phyloP scores from a whole-genome alignment of 257 asterid genomes.

The Fraxinus anomala region DNA sequence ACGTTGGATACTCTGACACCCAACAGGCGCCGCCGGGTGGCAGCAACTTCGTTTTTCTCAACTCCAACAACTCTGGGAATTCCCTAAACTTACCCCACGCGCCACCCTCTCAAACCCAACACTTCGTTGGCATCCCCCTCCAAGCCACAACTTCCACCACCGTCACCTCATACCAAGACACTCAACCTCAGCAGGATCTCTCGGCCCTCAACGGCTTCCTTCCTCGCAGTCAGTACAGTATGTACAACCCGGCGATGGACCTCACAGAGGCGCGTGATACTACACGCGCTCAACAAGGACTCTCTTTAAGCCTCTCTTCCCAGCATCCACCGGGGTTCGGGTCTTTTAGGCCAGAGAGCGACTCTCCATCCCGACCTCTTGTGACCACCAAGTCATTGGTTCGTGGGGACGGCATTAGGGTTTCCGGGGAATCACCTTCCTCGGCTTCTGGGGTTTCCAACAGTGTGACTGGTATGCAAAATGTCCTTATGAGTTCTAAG shows the following conservation, averaged over 20 bases:
- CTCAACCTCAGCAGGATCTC: conserved; percentile 4
- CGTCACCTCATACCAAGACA: conserved; percentile 16
- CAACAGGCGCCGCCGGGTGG: conserved; percentile 28
- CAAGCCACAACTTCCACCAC: conserved; percentile 23
- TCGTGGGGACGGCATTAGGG: conserved; percentile 29
- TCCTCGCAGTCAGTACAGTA: conserved; percentile 15
- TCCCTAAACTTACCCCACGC: conserved; percentile 35
- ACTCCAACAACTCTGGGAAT: conserved; percentile 42
- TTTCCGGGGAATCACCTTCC: conserved; percentile 37
- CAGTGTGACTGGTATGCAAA: conserved; percentile 39
- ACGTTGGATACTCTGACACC: conserved; percentile 51
- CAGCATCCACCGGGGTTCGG: conserved; percentile 49
- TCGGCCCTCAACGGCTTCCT: conserved; percentile 21
- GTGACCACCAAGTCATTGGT: conserved; percentile 22
- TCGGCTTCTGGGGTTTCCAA: conserved; percentile 48
- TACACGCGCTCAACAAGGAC: conserved; percentile 71
- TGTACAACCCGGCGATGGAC: conserved; percentile 11
- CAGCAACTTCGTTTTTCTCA: conserved; percentile 42
- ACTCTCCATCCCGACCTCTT: conserved; percentile 27
- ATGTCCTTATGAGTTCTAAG: conserved; percentile 41
- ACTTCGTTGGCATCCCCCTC: conserved; percentile 44
- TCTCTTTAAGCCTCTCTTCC: conserved; percentile 73
- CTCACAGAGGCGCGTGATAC: conserved; percentile 62
- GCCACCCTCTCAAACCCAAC: conserved; percentile 39
- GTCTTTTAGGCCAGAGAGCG: conserved; percentile 34